Evolutionary conservation across 2,329 filamentous ascomycete species (phyloP).

Genomic region (Diaporthe sp.): DNA sequence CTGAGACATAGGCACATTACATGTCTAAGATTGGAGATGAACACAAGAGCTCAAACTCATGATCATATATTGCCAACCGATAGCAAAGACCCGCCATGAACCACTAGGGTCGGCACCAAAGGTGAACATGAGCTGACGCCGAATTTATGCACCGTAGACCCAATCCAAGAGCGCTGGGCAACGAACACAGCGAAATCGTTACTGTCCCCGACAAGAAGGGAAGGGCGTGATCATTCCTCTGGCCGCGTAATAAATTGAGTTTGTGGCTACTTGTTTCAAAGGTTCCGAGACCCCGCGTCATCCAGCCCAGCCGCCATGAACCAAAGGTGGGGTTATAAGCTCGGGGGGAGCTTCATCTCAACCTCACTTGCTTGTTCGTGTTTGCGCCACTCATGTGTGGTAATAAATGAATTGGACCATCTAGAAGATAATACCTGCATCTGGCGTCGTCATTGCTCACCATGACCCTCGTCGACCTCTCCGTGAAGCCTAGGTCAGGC

Average conservation of each 20-base stretch:
- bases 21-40: constrained; percentile 13
- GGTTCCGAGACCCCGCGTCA: constrained; percentile 25
- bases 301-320: constrained; percentile 7
- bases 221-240: not conserved
- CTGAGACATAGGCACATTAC: constrained; percentile 13
- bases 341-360: not conserved
- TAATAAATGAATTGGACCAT: not conserved
- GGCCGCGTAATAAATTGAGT: not conserved
- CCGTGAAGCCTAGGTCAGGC: not conserved
- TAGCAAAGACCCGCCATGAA: not conserved
- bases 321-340: constrained; percentile 25
- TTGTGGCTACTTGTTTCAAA: constrained; percentile 28
- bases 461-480: constrained; percentile 29
- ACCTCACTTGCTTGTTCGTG: not conserved
- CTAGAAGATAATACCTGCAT: not conserved
- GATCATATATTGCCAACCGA: not conserved
- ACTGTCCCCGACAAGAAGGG: not conserved
- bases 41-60: not conserved
- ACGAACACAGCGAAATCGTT: not conserved
- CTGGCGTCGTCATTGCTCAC: not conserved
- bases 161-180: not conserved
- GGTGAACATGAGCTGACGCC: not conserved
- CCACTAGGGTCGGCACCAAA: not conserved
- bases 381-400: not conserved
- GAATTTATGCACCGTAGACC: not conserved